phyloP scores from a whole-genome alignment of 371 early-diverging fungal genomes.

The Lichtheimia corymbifera region DNA sequence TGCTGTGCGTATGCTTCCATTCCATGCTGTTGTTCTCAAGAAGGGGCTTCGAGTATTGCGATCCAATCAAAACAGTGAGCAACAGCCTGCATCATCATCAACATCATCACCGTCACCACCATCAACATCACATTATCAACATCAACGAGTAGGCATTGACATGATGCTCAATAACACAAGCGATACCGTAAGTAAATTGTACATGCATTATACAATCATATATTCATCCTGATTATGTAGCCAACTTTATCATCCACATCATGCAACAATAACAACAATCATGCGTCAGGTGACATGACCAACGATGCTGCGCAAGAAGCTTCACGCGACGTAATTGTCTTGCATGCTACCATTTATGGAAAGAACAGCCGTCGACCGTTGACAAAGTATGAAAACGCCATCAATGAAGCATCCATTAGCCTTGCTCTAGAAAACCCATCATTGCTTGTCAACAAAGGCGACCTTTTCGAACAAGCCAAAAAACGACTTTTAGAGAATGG shows the following conservation, averaged over 20 bases:
- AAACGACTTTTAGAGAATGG: constrained; percentile 54
- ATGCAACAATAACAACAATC: not conserved
- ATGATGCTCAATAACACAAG: constrained; percentile 2
- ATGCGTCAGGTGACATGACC: not conserved
- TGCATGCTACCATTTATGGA: constrained; percentile 60
- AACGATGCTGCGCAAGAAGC: constrained; percentile 5
- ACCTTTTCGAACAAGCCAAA: constrained; percentile 55
- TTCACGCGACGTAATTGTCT: constrained; percentile 42
- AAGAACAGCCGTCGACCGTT: constrained; percentile 44
- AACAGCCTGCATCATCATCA: not conserved
- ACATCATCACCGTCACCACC: not conserved
- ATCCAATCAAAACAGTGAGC: not conserved
- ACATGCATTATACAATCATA: not conserved
- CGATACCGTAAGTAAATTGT: constrained; percentile 2
- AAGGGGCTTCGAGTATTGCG: constrained; percentile 40
- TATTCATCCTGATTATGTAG: not conserved
- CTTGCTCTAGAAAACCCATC: constrained; percentile 53
- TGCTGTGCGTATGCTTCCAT: constrained; percentile 53
- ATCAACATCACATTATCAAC: too few relatives aligned
- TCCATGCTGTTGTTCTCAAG: constrained; percentile 52
- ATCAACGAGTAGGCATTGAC: not conserved
- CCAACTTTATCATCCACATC: not conserved
- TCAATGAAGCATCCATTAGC: constrained; percentile 53
- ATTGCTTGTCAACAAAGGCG: constrained; percentile 52
- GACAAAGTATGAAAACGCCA: constrained; percentile 61